Evolutionary conservation across 805 yeast genomes (phyloP).

Genomic region (Yarrowia bubula): DNA sequence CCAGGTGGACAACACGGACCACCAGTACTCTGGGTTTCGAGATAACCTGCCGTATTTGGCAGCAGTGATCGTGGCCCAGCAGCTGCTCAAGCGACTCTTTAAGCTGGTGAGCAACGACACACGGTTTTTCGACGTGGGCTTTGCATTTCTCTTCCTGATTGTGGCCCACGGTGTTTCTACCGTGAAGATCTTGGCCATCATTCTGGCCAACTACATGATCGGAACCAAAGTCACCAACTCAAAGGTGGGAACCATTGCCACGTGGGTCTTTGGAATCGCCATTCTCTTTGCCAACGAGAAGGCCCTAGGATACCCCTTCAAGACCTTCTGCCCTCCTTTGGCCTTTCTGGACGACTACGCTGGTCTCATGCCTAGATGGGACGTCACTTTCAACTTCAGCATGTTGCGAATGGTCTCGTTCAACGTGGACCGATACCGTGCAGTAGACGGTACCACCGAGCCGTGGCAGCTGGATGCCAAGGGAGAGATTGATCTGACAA

Average conservation of each 20-base stretch:
- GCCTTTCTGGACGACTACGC: conserved; percentile 58
- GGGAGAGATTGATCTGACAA: conserved; percentile 18
- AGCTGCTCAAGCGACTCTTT: conserved; percentile 46
- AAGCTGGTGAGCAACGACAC: conserved; percentile 40
- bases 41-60: conserved; percentile 66
- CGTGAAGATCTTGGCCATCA: conserved; percentile 58
- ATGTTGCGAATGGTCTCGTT: conserved; percentile 79
- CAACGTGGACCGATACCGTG: conserved; percentile 62
- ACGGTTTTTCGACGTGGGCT: conserved; percentile 64
- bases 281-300: conserved; percentile 75
- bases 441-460: conserved; percentile 23
- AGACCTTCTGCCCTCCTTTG: conserved; percentile 44
- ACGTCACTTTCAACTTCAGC: conserved; percentile 89
- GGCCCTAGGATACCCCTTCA: conserved; percentile 54
- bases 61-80: conserved; percentile 57
- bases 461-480: not conserved
- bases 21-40: conserved; percentile 84
- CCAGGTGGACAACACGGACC: conserved; percentile 77
- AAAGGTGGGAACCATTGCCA: conserved; percentile 31
- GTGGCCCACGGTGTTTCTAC: conserved; percentile 80
- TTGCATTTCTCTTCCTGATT: conserved; percentile 65
- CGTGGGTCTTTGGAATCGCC: conserved; percentile 81
- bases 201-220: conserved; percentile 52
- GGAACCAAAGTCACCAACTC: conserved; percentile 30
- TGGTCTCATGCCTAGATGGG: conserved; percentile 91